phyloP scores from a whole-genome alignment of 2,329 filamentous ascomycete species.

The Akanthomyces uredinophilus region DNA sequence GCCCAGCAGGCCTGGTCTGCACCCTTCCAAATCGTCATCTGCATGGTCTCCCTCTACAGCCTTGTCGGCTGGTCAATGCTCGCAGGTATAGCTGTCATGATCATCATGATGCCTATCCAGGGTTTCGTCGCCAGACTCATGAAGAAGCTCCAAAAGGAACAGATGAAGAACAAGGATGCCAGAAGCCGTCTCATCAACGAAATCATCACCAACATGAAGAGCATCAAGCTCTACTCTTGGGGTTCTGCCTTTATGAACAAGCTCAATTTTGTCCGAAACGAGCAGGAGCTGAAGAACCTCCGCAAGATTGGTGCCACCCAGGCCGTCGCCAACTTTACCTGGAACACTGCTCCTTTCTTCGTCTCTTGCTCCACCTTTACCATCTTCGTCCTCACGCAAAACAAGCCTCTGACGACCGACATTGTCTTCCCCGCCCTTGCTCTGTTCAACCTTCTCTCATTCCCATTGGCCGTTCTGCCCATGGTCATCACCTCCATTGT shows the following conservation, averaged over 20 bases:
- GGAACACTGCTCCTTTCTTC: slow-evolving; percentile 94
- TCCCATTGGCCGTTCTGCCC: slow-evolving; percentile 86
- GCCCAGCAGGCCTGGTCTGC: slow-evolving; percentile 95
- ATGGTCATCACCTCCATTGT: slow-evolving; percentile 98
- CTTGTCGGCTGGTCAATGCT: slow-evolving; percentile 95
- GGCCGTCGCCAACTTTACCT: slow-evolving; percentile 93
- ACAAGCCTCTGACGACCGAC: slow-evolving; percentile 79
- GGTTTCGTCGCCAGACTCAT: slow-evolving; percentile 86
- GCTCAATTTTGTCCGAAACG: slow-evolving; percentile 92
- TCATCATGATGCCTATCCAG: slow-evolving; percentile 95
- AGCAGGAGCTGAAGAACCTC: slow-evolving; percentile 89
- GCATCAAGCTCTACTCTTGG: slow-evolving; percentile 98
- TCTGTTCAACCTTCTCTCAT: slow-evolving; percentile 92
- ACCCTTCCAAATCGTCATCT: slow-evolving; percentile 91
- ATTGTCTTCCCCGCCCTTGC: slow-evolving; percentile 92
- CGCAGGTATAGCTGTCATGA: slow-evolving; percentile 89
- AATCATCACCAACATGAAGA: slow-evolving; percentile 99
- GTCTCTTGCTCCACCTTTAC: slow-evolving; percentile 96
- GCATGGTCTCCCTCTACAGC: slow-evolving; percentile 93
- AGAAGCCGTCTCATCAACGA: slow-evolving; percentile 92
- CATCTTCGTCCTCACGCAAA: slow-evolving; percentile 81
- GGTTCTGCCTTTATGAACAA: slow-evolving; percentile 96
- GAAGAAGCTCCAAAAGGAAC: slow-evolving; percentile 89
- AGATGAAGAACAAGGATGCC: slow-evolving; percentile 99
- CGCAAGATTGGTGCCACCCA: slow-evolving; percentile 94